Percentiles rank a stretch among this genome's conserved stretches.
phyloP scores from a whole-genome alignment of 345 rosid genomes.

The Eucalyptus pauciflora region DNA sequence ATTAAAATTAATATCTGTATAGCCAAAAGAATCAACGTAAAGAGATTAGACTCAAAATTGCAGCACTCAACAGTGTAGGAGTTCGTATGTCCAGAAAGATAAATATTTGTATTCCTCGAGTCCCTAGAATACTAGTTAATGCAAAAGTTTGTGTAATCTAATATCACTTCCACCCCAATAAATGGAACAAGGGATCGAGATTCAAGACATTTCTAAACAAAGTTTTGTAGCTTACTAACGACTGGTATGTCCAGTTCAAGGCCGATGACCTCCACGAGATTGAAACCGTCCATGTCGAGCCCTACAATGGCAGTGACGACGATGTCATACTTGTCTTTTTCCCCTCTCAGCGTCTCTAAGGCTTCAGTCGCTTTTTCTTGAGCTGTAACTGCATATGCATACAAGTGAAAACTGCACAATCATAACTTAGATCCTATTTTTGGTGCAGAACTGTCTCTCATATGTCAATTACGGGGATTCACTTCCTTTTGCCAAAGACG shows the following conservation, averaged over 20 bases:
- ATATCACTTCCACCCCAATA: neutral
- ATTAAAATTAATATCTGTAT: neutral
- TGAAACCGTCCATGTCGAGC: conserved; percentile 8
- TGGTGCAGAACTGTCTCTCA: neutral
- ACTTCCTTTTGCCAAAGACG: neutral
- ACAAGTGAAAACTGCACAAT: neutral
- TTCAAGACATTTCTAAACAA: neutral
- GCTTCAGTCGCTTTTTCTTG: neutral
- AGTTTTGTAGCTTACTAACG: conserved; percentile 3
- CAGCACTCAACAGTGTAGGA: neutral
- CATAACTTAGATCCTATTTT: neutral
- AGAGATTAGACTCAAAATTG: neutral
- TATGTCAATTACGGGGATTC: neutral
- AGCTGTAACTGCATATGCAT: neutral
- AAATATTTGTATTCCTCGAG: neutral
- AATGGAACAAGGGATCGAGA: neutral
- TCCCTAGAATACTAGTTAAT: neutral
- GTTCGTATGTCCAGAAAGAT: neutral
- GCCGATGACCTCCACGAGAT: conserved; percentile 7
- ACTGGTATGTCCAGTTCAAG: conserved; percentile 11
- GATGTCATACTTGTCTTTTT: neutral
- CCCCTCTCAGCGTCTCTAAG: neutral
- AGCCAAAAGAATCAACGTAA: neutral
- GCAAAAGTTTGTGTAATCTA: neutral
- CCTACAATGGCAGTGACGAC: neutral